Evolutionary conservation across 306 rosid genomes (phyloP), one percentile per base, ranked within the genome.

Genomic region (Vigna nakashimae): DNA sequence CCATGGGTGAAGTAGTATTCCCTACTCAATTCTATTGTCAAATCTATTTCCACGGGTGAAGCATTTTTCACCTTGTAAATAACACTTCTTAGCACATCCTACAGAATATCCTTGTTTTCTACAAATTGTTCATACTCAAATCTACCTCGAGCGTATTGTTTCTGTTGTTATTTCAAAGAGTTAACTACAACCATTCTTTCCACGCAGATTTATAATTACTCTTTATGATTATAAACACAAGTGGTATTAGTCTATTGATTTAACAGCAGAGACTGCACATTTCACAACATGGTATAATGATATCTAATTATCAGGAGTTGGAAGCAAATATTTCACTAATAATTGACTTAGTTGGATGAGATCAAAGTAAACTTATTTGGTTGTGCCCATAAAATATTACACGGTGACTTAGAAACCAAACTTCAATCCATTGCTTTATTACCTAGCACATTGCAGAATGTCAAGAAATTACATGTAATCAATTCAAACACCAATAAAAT

Each of bases 361-460:
- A 24, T 65, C 36, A 16, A 64, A 50, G 24, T 55, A 22, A 14
- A 42, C 28, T 65, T 65, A 52, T 7, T 62, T 50, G 51, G 56
- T 52, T 53, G 46, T 40, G 9, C 16, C 46, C 13, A 42, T 48
- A 59, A 22, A 59, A 18, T 18, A 9, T 28, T 3, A 3, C 15
- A 0, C 0, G 71, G 65, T 69, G 17, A 50, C 82, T 60, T 79
- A 12, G 46, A 78, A 79, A 58, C 53, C 63, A 69, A 78, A 58
- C 71, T 78, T 58, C 70, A 6, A 17, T 9, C 7, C 14, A 56
- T 45, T 13, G 26, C 34, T 45, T 78, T 56, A 42, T 40, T 68
- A 49, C 42, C n/a, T 5, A 7, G 38, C 2, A 24, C 56, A 17
- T 9, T 30, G 60, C 22, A 43, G 68, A 34, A 46, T 77, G 58